Evolutionary conservation across 2,329 filamentous ascomycete species (phyloP).

Genomic region (Alternaria consortialis): DNA sequence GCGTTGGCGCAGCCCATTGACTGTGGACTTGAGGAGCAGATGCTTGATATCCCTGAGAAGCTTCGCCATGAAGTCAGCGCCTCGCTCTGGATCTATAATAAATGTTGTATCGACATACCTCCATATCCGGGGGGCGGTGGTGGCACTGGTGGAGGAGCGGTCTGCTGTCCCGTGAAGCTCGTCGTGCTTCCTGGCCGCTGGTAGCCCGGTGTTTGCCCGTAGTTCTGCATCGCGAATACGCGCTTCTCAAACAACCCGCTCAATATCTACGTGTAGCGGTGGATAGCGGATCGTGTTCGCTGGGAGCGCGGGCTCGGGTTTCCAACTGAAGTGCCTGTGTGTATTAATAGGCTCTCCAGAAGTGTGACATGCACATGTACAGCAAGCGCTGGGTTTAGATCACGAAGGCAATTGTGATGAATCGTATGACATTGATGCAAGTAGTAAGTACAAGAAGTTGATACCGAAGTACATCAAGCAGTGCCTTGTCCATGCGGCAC

Average conservation of each 20-base stretch:
- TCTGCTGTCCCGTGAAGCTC: slow-evolving; percentile 39
- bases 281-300: slow-evolving; percentile 1
- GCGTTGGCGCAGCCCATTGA: slow-evolving; percentile 43
- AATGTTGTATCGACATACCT: slow-evolving; percentile 26
- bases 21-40: slow-evolving; percentile 35
- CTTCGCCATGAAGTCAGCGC: slow-evolving; percentile 13
- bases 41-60: slow-evolving; percentile 34
- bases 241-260: background rate
- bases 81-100: background rate
- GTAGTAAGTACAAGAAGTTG: slow-evolving; percentile 14
- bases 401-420: slow-evolving; percentile 11
- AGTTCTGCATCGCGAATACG: slow-evolving; percentile 43
- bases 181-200: slow-evolving; percentile 44
- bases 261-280: background rate
- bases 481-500: slow-evolving; percentile 23
- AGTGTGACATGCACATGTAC: slow-evolving; percentile 17
- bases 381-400: slow-evolving; percentile 17
- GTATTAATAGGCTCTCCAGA: slow-evolving; percentile 26
- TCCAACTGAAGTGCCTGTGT: slow-evolving; percentile 20
- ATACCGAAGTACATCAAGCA: slow-evolving; percentile 23
- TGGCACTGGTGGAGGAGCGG: slow-evolving; percentile 20
- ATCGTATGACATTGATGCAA: slow-evolving; percentile 9
- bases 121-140: slow-evolving; percentile 41
- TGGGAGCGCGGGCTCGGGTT: slow-evolving; percentile 5
- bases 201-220: slow-evolving; percentile 39